These are phyloP conservation scores for Chenopodium formosanum DNA, from an alignment of 148 eudicot genomes.

Conservation along the genomic window DNA sequence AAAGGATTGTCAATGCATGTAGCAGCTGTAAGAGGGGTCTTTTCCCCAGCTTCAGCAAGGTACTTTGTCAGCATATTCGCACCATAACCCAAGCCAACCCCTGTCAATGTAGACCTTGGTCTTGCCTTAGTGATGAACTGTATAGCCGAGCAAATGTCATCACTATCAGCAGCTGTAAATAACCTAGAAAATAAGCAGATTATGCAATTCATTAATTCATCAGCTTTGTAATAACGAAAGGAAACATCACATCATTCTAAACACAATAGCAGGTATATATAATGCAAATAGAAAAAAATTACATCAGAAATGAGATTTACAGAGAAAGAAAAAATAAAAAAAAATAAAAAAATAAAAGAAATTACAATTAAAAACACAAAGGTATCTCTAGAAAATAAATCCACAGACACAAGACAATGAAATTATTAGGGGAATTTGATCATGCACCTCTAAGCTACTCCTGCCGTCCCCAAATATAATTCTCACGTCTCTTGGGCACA, in stretches of 20 bases:
- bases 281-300: neutral
- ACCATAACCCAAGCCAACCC: conserved; percentile 94
- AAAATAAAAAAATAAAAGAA: too few relatives aligned
- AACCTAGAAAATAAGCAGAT: conserved; percentile 62
- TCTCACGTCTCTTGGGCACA: too few relatives aligned
- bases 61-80: conserved; percentile 96
- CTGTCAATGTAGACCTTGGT: conserved; percentile 88
- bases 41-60: conserved; percentile 84
- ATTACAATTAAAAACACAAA: neutral
- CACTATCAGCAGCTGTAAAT: conserved; percentile 98
- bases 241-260: neutral
- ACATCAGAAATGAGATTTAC: neutral
- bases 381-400: neutral
- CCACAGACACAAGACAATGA: neutral
- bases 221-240: conserved; percentile 27
- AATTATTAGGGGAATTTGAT: neutral
- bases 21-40: conserved; percentile 90
- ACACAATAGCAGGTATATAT: neutral
- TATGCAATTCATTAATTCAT: conserved; percentile 24
- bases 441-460: neutral
- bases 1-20: conserved; percentile 95
- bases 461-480: too few relatives aligned
- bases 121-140: conserved; percentile 69
- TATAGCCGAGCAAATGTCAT: conserved; percentile 84
- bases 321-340: neutral